Evolutionary conservation across 768 basidiomycete species (phyloP), one percentile per base, ranked within the genome.

Genomic region (Podaxis sp.): DNA sequence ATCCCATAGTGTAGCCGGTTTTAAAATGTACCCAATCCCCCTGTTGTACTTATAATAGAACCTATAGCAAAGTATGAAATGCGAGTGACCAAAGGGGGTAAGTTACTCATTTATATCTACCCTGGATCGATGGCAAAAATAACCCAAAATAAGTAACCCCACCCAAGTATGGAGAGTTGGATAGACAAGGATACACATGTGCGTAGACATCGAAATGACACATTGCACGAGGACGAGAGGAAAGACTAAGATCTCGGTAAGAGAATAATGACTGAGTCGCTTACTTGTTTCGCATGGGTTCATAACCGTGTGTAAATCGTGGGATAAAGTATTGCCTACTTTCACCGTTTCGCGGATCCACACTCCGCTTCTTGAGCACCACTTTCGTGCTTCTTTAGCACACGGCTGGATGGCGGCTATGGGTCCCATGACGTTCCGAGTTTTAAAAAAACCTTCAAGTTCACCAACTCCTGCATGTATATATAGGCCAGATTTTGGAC

Each of bases 301-400:
- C 49, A 3, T 3, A 22, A 24, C 49, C 22, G 49, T 13, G 4
- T 2, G 19, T 24, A 12, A 12, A 7, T 12, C 2, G 12, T 27
- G 49, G 24, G 24, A 22, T 13, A 50, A 50, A 24, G 8, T 24
- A 24, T 50, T 46, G 7, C 19, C 22, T 24, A 4, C 24, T 2
- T 27, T 25, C 37, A n/a, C 22, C n/a, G 33, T 55, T 46, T 46
- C 53, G 47, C 52, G 22, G 33, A 53, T 33, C 60, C 60, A 55
- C 53, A 6, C 7, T 11, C 12, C 11, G 43, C 60, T 55, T 54
- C 58, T 27, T 11, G 60, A 61, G 46, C 53, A 47, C 52, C 60
- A 55, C 59, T 37, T 12, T 9, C 15, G 17, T 19, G 53, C 60
- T 61, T 49, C 53, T 17, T n/a, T 33, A 37, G 43, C 53, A 46